These are phyloP conservation scores for Spergularia azorica DNA, from an alignment of 179 eudicot species.

Conservation along the genomic window DNA sequence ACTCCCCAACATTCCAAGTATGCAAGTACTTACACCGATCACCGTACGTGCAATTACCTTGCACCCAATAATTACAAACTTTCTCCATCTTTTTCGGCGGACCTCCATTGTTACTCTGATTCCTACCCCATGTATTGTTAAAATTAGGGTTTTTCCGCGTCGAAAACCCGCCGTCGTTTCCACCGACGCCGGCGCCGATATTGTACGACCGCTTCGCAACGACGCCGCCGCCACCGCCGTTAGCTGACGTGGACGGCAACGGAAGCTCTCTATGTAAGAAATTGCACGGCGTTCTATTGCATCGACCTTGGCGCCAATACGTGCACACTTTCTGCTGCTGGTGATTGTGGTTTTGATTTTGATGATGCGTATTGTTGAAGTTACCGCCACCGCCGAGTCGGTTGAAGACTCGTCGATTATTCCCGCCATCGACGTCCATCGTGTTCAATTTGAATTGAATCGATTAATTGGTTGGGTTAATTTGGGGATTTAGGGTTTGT, in stretches of 20 bases:
- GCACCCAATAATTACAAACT: conserved; percentile 70
- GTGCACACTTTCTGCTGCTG: conserved; percentile 64
- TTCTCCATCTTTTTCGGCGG: conserved; percentile 48
- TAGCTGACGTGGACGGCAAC: conserved; percentile 36
- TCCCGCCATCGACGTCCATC: conserved; percentile 52
- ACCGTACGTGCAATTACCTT: conserved; percentile 70
- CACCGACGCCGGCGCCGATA: conserved; percentile 40
- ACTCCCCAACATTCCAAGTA: conserved; percentile 68
- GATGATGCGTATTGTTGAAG: conserved; percentile 13
- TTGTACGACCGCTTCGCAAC: conserved; percentile 52
- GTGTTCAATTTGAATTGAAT: not conserved
- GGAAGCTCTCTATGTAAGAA: conserved; percentile 74
- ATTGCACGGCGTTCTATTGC: conserved; percentile 55
- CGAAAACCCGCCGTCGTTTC: conserved; percentile 44
- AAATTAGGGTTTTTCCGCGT: conserved; percentile 60
- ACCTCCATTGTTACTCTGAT: conserved; percentile 14
- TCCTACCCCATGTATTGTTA: conserved; percentile 51
- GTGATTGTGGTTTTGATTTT: conserved; percentile 33
- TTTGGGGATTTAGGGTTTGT: not conserved
- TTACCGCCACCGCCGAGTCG: conserved; percentile 45
- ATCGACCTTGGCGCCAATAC: conserved; percentile 75
- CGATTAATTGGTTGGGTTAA: not conserved
- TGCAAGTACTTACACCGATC: conserved; percentile 71
- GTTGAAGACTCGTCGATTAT: conserved; percentile 53
- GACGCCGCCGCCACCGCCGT: conserved; percentile 35